Percentiles rank a stretch among this genome's conserved stretches.
These are phyloP conservation scores for Cordyceps pruinosa DNA, from an alignment of 2,329 filamentous ascomycete species.

Conservation along the genomic window DNA sequence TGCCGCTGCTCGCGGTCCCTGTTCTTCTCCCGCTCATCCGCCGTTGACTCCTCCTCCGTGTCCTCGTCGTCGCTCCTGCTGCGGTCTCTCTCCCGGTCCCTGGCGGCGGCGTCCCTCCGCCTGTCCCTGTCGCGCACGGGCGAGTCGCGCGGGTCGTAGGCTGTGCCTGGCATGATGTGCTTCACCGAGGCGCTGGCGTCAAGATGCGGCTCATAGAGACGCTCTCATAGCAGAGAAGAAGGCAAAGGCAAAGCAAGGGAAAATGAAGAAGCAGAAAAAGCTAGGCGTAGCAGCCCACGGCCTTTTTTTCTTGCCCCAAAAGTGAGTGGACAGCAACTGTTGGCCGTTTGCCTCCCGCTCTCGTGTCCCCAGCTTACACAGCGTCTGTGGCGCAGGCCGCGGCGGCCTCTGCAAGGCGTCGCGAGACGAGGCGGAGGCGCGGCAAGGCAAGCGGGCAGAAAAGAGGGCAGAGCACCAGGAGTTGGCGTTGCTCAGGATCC, in stretches of 20 bases:
- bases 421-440: not conserved
- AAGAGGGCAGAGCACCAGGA: no score
- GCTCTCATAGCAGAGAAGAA: not conserved
- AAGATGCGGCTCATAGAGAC: not conserved
- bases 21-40: slow-evolving; percentile 14
- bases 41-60: not conserved
- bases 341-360: not conserved
- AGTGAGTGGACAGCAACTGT: not conserved
- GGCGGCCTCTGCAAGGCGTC: slow-evolving; percentile 1
- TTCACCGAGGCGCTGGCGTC: not conserved
- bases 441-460: not conserved
- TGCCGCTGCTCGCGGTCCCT: slow-evolving; percentile 13
- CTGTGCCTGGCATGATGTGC: slow-evolving; percentile 6
- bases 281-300: not conserved
- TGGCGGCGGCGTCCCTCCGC: slow-evolving; percentile 10
- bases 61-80: slow-evolving; percentile 8
- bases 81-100: slow-evolving; percentile 11
- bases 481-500: no score
- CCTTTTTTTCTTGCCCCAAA: not conserved
- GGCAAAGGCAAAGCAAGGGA: not conserved
- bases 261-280: not conserved
- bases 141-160: slow-evolving; percentile 1
- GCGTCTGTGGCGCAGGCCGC: slow-evolving; percentile 6
- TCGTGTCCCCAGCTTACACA: slow-evolving; percentile 4
- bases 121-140: slow-evolving; percentile 16